Evolutionary conservation across 805 yeast genomes (phyloP), one percentile per base, ranked within the genome.

Genomic region (Candida easanensis): DNA sequence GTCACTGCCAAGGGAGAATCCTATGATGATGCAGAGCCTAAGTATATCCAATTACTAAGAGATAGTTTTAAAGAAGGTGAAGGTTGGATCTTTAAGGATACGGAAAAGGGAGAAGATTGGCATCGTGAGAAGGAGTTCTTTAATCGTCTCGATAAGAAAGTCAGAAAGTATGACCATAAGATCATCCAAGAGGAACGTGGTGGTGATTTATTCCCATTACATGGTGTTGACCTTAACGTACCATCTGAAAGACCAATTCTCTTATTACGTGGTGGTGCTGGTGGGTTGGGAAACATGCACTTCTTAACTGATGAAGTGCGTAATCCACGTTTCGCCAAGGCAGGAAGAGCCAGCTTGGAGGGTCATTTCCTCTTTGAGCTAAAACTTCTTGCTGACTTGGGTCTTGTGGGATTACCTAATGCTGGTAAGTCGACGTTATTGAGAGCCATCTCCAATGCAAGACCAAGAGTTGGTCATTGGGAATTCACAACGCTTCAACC

Each of bases 241-340:
- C 79, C 82, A 15, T 71, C 88, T 0, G 74, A 74, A 2, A 76
- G 73, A 35, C 97, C 98, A 1, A 62, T 83, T 4, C 65, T 86
- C 39, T 54, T 93, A 16, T 56, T 90, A 36, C 76, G 75, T 53
- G 99, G 99, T 33, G 99, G 99, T 9, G 71, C 73, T 49, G 98
- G 98, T 17, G 99, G 99, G 0, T 72, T 91, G 69, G 99, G 99
- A 1, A 93, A 93, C 63, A 88, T 88, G 93, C 96, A 91, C 62
- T 93, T 93, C 59, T 70, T 87, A 38, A 88, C 97, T 1, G 73
- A 83, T 36, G 78, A 80, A 39, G 80, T 93, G 45, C 77, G 97
- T 47, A 91, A 89, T 56, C 99, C 99, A 13, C 70, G 95, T 42
- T 93, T 93, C 62, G 79, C 91, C 21, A 90, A 89, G 57, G 61